phyloP scores from a whole-genome alignment of 2,329 filamentous ascomycete species.

The Trematosphaeria pertusa region DNA sequence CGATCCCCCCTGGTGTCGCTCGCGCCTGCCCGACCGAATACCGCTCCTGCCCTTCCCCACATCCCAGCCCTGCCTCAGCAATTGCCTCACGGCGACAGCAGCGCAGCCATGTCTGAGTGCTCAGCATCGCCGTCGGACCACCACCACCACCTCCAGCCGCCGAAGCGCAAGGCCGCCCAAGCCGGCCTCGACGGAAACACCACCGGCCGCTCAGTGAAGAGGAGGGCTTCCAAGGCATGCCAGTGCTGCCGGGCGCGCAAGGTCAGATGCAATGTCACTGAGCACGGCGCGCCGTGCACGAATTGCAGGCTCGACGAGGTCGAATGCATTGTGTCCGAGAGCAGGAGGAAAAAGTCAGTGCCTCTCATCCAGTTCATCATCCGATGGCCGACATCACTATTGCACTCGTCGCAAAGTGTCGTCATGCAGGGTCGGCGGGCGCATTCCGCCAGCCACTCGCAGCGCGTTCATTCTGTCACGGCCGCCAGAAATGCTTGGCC shows the following conservation, averaged over 20 bases:
- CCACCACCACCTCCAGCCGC: constrained; percentile 34
- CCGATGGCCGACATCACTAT: constrained; percentile 22
- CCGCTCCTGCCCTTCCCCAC: constrained; percentile 21
- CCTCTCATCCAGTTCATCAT: constrained; percentile 24
- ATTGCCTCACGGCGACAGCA: constrained; percentile 20
- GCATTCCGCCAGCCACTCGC: constrained; percentile 28
- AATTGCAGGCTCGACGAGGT: constrained; percentile 85
- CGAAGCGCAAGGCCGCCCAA: constrained; percentile 66
- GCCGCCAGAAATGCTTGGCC: too few relatives aligned
- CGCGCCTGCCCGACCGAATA: constrained; percentile 18
- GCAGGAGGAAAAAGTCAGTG: constrained; percentile 83
- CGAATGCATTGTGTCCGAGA: constrained; percentile 72
- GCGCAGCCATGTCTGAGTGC: constrained; percentile 46
- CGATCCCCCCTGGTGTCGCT: constrained; percentile 31
- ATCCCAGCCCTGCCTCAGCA: constrained; percentile 18
- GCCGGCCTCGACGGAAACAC: constrained; percentile 61
- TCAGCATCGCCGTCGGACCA: constrained; percentile 46
- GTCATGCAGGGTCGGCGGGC: constrained; percentile 28
- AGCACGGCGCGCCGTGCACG: constrained; percentile 82
- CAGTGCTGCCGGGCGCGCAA: constrained; percentile 88
- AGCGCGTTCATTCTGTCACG: constrained; percentile 26
- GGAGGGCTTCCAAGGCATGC: constrained; percentile 89
- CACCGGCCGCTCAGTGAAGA: constrained; percentile 69
- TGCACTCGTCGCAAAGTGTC: constrained; percentile 21
- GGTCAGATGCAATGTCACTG: constrained; percentile 91